Evolutionary conservation across 306 rosid genomes (phyloP).

Genomic region (Dryas drummondii): DNA sequence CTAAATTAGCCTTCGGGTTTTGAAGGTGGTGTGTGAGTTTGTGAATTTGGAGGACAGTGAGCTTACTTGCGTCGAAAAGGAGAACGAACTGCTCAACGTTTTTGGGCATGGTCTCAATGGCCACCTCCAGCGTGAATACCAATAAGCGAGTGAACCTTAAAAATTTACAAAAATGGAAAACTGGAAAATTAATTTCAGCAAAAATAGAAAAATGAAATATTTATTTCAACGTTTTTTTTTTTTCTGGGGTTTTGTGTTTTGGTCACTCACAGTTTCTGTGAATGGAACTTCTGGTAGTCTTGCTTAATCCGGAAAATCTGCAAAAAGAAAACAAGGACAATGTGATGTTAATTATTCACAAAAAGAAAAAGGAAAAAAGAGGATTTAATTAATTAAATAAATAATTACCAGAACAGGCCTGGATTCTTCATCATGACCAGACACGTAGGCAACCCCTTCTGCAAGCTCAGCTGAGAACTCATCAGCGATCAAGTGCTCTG

Average conservation of each 20-base stretch:
- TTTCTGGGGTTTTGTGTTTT: slow-evolving; percentile 6
- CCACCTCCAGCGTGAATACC: slow-evolving; percentile 91
- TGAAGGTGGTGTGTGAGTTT: not conserved
- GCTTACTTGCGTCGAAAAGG: slow-evolving; percentile 95
- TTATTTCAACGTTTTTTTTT: not conserved
- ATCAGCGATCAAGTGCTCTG: slow-evolving; percentile 88
- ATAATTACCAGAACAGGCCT: slow-evolving; percentile 83
- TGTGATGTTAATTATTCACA: not conserved
- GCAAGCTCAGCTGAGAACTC: slow-evolving; percentile 95
- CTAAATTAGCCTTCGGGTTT: not conserved
- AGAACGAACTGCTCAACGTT: slow-evolving; percentile 75
- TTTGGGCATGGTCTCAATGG: slow-evolving; percentile 82
- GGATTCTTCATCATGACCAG: slow-evolving; percentile 90
- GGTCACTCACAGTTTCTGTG: slow-evolving; percentile 82
- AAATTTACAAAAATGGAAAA: not conserved
- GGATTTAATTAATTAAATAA: not conserved
- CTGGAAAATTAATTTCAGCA: slow-evolving; percentile 1
- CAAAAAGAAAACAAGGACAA: not conserved
- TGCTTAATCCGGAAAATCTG: slow-evolving; percentile 94
- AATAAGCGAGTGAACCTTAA: slow-evolving; percentile 80
- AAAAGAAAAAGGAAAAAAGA: not conserved
- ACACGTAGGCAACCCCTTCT: slow-evolving; percentile 86
- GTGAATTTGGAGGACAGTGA: not conserved
- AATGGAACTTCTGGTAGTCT: slow-evolving; percentile 85
- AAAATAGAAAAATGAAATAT: not conserved